A percentile compares a stretch with the other conserved stretches of the same genome.
Conservation (phyloP, 495 filamentous ascomycete species). For the Poronia punctata region DNA sequence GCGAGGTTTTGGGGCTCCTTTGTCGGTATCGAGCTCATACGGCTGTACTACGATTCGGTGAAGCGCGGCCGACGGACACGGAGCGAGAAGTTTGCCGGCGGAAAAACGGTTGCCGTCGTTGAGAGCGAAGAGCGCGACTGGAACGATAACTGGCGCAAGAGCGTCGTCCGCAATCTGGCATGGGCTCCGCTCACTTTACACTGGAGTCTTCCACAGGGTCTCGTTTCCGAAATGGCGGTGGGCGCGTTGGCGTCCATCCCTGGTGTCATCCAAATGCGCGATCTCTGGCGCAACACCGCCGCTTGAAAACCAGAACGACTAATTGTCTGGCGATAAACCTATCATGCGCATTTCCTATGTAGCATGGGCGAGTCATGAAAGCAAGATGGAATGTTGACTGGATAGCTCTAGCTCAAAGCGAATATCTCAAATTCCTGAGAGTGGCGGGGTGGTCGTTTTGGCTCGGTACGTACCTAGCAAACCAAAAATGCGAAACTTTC, state of each 20-base stretch:
- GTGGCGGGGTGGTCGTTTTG: too few relatives aligned
- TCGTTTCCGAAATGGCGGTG: slow-evolving; percentile 51
- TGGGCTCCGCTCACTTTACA: slow-evolving; percentile 62
- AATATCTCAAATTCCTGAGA: too few relatives aligned
- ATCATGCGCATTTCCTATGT: too few relatives aligned
- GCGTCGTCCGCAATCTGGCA: slow-evolving; percentile 42
- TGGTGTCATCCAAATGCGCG: slow-evolving; percentile 59
- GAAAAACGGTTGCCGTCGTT: slow-evolving; percentile 28
- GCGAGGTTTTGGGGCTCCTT: slow-evolving; percentile 72
- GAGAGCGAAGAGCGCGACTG: slow-evolving; percentile 37
- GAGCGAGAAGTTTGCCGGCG: slow-evolving; percentile 27
- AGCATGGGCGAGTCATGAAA: too few relatives aligned
- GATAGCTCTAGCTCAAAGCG: too few relatives aligned
- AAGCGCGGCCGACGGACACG: slow-evolving; percentile 17
- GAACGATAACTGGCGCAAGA: slow-evolving; percentile 37
- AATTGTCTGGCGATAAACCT: too few relatives aligned
- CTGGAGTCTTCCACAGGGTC: slow-evolving; percentile 70
- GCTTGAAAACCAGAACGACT: too few relatives aligned
- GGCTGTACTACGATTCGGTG: slow-evolving; percentile 45
- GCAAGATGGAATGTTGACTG: too few relatives aligned
- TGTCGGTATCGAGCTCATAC: slow-evolving; percentile 66
- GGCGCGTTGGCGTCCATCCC: slow-evolving; percentile 60
- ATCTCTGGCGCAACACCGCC: slow-evolving; percentile 50
- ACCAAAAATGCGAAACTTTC: too few relatives aligned
- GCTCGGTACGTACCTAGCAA: too few relatives aligned